Conservation (phyloP, 164 flowering plant genomes). For the Annona squamosa region DNA sequence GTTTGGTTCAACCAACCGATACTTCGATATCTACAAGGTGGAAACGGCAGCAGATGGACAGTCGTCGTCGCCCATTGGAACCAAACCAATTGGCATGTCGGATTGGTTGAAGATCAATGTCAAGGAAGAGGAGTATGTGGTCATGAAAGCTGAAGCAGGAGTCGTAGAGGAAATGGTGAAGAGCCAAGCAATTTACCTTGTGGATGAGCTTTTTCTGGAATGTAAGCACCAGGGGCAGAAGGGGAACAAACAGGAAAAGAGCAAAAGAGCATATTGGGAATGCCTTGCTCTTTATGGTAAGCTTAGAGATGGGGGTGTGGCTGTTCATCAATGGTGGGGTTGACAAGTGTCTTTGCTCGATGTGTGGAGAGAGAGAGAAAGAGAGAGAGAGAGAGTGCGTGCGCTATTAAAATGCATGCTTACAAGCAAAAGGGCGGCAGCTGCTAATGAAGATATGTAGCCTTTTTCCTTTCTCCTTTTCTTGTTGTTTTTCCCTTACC, state of each 20-base stretch:
- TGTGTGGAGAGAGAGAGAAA: background rate
- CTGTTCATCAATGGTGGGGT: constrained; percentile 94
- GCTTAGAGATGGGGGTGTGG: constrained; percentile 75
- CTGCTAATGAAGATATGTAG: background rate
- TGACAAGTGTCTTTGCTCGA: constrained; percentile 14
- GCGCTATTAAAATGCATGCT: background rate
- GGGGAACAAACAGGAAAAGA: constrained; percentile 20
- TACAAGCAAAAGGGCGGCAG: background rate
- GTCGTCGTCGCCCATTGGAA: constrained; percentile 1
- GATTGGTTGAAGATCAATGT: constrained; percentile 62
- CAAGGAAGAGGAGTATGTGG: constrained; percentile 61
- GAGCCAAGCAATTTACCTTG: constrained; percentile 40
- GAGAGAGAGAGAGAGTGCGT: background rate
- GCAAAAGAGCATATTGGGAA: constrained; percentile 78
- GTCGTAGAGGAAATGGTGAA: constrained; percentile 66
- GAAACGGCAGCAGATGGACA: constrained; percentile 31
- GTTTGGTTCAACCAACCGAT: constrained; percentile 50
- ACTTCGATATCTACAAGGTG: constrained; percentile 50
- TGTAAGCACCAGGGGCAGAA: constrained; percentile 37
- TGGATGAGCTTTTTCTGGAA: constrained; percentile 69
- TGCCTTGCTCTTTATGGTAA: constrained; percentile 73
- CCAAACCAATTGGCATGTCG: constrained; percentile 30
- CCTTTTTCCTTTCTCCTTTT: too few species aligned
- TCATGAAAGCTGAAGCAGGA: constrained; percentile 74
- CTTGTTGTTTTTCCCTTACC: too few species aligned